Percentiles rank a stretch among this genome's conserved stretches.
phyloP scores from a whole-genome alignment of 2,329 filamentous ascomycete species.

The Penicillium sp. region DNA sequence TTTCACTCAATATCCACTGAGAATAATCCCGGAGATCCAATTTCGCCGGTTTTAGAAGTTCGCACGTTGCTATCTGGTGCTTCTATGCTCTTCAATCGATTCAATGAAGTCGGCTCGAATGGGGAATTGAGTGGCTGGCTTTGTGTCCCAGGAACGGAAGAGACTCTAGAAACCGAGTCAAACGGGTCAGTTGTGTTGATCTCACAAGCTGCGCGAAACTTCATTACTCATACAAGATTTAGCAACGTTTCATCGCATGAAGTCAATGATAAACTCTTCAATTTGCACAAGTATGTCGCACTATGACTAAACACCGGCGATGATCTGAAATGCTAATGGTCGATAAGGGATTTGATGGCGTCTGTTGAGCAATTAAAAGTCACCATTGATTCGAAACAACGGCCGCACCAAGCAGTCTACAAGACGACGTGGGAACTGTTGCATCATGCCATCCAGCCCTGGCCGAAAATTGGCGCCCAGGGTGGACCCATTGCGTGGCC shows the following conservation, averaged over 20 bases:
- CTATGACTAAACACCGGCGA: background rate
- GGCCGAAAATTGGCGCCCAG: conserved; percentile 33
- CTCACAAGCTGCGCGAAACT: background rate
- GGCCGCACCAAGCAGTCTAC: conserved; percentile 23
- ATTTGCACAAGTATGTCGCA: conserved; percentile 22
- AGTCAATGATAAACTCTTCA: conserved; percentile 14
- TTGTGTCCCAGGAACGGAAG: conserved; percentile 16
- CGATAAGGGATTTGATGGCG: conserved; percentile 27
- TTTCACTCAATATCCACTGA: conserved; percentile 35
- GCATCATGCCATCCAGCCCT: conserved; percentile 30
- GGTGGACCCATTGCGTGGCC: conserved; percentile 38
- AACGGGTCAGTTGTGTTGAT: conserved; percentile 6
- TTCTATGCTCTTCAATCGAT: conserved; percentile 33
- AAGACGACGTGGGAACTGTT: conserved; percentile 31
- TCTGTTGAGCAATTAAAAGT: conserved; percentile 26
- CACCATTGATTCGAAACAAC: conserved; percentile 21
- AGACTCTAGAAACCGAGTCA: conserved; percentile 5
- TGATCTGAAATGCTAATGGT: background rate
- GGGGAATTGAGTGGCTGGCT: conserved; percentile 34
- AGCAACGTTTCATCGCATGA: conserved; percentile 7
- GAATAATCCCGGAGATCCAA: conserved; percentile 27
- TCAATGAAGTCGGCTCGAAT: conserved; percentile 25
- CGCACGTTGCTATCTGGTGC: conserved; percentile 35
- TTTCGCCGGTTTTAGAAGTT: conserved; percentile 33
- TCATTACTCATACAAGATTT: background rate